phyloP scores from a whole-genome alignment of 73 alveolate genomes.

The Vitrella brassicaformis region DNA sequence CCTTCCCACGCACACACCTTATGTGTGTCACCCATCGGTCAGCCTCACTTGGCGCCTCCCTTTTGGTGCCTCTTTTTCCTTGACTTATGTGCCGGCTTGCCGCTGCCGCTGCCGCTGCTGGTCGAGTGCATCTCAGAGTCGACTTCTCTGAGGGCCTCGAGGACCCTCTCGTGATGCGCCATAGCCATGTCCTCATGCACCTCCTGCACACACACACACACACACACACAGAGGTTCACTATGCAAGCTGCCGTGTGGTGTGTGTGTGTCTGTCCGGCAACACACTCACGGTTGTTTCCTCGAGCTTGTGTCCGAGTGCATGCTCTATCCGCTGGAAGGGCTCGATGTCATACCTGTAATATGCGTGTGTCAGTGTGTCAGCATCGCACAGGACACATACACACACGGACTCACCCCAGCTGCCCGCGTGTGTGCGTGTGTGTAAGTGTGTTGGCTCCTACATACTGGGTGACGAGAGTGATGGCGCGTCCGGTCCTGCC shows the following conservation, averaged over 20 bases:
- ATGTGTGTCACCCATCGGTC: too few relatives aligned
- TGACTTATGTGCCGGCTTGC: too few relatives aligned
- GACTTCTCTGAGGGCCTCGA: neutral
- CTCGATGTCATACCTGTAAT: slow-evolving; percentile 90
- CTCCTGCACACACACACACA: neutral
- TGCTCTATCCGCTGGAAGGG: slow-evolving; percentile 76
- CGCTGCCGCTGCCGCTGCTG: too few relatives aligned
- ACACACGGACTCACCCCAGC: neutral
- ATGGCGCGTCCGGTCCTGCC: slow-evolving; percentile 85
- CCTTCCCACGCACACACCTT: too few relatives aligned
- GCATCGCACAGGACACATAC: neutral
- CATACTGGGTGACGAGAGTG: slow-evolving; percentile 28
- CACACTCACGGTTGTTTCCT: slow-evolving; percentile 28
- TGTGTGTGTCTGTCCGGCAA: neutral
- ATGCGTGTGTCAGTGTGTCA: neutral
- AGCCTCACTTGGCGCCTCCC: too few relatives aligned
- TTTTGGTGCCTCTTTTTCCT: too few relatives aligned
- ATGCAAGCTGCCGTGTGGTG: neutral
- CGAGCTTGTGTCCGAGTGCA: slow-evolving; percentile 70
- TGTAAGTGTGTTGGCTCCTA: neutral
- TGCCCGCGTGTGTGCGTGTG: neutral
- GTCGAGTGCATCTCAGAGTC: neutral
- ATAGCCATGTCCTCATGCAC: neutral
- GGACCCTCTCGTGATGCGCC: neutral
- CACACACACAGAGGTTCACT: neutral